Conservation (phyloP, 2,329 filamentous ascomycete genomes). For the Amauroascus verrucosus region DNA sequence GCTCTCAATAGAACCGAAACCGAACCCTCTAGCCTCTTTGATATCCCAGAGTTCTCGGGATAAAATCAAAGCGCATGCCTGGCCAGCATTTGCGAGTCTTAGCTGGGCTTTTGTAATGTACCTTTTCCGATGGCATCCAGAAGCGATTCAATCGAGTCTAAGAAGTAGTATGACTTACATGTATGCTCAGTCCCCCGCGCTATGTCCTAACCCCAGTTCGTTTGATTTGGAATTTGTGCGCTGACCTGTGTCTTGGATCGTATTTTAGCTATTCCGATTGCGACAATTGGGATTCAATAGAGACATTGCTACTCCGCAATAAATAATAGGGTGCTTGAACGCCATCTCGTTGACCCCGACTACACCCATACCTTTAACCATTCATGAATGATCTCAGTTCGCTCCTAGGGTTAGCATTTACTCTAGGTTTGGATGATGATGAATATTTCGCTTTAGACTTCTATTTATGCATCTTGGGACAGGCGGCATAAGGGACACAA, state of each 20-base stretch:
- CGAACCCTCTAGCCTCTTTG: constrained; percentile 33
- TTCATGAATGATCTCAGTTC: neutral
- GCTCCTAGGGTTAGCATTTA: neutral
- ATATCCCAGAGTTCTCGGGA: constrained; percentile 38
- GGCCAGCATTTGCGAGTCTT: constrained; percentile 82
- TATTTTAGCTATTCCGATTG: constrained; percentile 60
- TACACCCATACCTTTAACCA: neutral
- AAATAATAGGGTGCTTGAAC: constrained; percentile 33
- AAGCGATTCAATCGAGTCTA: constrained; percentile 81
- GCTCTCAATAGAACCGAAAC: constrained; percentile 58
- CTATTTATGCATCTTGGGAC: neutral
- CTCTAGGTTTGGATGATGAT: neutral
- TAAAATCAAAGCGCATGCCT: constrained; percentile 59
- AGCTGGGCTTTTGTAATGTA: constrained; percentile 96
- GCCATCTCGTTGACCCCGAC: neutral
- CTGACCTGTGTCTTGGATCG: constrained; percentile 11
- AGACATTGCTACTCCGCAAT: constrained; percentile 81
- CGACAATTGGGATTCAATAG: constrained; percentile 76
- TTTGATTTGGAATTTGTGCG: neutral
- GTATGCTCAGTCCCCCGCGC: constrained; percentile 44
- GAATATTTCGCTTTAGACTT: neutral
- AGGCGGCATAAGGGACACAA: neutral
- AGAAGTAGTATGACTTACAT: constrained; percentile 96
- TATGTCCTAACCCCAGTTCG: neutral
- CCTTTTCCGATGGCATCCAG: constrained; percentile 83